Evolutionary conservation across 257 asterid species (phyloP), one percentile per base, ranked within the genome.

Genomic region (Lantana camara): DNA sequence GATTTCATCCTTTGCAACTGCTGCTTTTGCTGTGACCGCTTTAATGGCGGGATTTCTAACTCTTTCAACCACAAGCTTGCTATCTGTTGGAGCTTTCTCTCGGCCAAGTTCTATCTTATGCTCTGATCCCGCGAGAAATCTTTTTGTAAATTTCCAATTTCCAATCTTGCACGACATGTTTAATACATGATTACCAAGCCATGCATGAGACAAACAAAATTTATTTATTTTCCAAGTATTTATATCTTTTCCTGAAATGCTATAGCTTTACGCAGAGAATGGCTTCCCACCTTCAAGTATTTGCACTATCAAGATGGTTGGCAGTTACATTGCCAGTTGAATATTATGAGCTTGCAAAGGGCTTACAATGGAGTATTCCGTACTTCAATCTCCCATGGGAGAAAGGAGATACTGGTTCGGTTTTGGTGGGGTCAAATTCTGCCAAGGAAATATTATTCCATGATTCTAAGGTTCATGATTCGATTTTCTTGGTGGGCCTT

Each of bases 351-450:
- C 83, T 93, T 56, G 68, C 88, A 45, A 79, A 91, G 78, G 95
- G 96, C 62, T 66, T 90, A 32, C 92, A 82, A 20, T 93, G 99
- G 99, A 93, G 94, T 51, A 77, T 93, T 61, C 97, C 99, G 42
- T 93, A 90, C 81, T 82, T 85, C 72, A 78, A 48, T 54, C 94
- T 93, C 72, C 99, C 96, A 7, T 93, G 99, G 99, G 97, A 93
- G 78, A 77, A 49, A 20, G 78, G 55, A 27, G 46, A 66, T 38
- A 19, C 11, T 48, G 66, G 40, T 46, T 63, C 80, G 9, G 38
- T 73, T 52, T 72, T 80, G 80, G 85, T 77, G 69, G 93, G 85
- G 20, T 77, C 94, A 0, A 72, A 55, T 73, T 82, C 95, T 29
- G 83, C 95, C 0, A 62, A 69, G 71, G 81, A 73, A 45, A 80